These are phyloP conservation scores for Lippia alba DNA, from an alignment of 305 asterid genomes.

Conservation along the genomic window DNA sequence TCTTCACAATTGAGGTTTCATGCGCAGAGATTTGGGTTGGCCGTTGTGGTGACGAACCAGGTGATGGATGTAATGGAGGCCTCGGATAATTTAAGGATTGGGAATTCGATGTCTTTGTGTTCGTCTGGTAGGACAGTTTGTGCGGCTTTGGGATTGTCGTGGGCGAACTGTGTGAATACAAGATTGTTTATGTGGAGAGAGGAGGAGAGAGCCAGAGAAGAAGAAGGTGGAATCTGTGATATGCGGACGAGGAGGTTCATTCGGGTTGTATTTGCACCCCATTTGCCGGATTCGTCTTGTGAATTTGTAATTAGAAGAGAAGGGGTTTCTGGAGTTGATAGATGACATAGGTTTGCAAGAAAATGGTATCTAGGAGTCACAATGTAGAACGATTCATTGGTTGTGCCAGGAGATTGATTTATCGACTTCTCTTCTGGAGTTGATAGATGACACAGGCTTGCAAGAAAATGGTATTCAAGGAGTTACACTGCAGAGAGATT, in stretches of 20 bases:
- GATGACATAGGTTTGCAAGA: conserved; percentile 28
- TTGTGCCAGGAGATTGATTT: neutral
- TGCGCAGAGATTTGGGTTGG: conserved; percentile 64
- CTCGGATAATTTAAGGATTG: conserved; percentile 56
- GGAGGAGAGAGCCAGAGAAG: conserved; percentile 53
- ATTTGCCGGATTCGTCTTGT: conserved; percentile 70
- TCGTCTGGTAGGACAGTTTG: conserved; percentile 77
- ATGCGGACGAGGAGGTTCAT: conserved; percentile 59
- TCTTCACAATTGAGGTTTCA: conserved; percentile 64
- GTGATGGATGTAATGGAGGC: conserved; percentile 75
- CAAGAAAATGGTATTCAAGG: no score
- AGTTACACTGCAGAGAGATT: no score
- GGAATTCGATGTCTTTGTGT: conserved; percentile 53
- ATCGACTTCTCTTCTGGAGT: no score
- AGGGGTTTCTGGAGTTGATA: conserved; percentile 64
- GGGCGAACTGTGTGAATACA: conserved; percentile 91
- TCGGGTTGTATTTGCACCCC: conserved; percentile 79
- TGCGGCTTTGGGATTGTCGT: conserved; percentile 85
- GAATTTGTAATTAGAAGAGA: conserved; percentile 70
- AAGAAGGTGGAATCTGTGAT: conserved; percentile 34
- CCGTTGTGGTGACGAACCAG: conserved; percentile 79
- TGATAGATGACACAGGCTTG: no score
- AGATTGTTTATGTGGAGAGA: conserved; percentile 76
- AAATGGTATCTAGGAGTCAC: conserved; percentile 1
- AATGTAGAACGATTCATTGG: neutral